Conservation (phyloP, 1,284 basidiomycete genomes). For the Pyrrhoderma lamaoense region DNA sequence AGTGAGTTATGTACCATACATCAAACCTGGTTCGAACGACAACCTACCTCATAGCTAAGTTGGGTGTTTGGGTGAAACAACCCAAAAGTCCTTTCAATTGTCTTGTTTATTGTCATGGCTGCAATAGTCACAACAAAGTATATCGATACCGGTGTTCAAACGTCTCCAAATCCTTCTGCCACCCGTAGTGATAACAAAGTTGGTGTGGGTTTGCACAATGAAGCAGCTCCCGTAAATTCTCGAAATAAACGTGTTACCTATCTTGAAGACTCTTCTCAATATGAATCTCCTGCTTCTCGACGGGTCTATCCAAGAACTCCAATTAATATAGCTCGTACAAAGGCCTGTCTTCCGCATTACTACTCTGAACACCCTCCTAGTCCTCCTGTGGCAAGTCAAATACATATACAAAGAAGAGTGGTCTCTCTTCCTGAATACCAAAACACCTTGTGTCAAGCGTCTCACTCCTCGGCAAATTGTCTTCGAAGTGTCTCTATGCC, state of each 20-base stretch:
- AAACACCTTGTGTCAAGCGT: not conserved
- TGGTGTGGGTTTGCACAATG: not conserved
- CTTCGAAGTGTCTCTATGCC: constrained; percentile 17
- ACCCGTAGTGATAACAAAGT: not conserved
- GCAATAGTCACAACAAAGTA: constrained; percentile 2
- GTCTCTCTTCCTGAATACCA: constrained; percentile 13
- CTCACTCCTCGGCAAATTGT: not conserved
- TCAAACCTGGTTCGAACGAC: too few relatives aligned
- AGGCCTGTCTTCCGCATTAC: constrained; percentile 4
- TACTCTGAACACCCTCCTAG: not conserved
- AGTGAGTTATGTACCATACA: too few relatives aligned
- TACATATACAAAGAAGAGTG: constrained; percentile 4
- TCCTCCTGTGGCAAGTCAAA: not conserved
- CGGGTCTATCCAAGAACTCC: constrained; percentile 11
- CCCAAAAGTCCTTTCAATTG: not conserved
- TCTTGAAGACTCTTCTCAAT: not conserved
- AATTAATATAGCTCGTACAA: not conserved
- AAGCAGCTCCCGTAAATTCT: not conserved
- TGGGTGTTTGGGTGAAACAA: too few relatives aligned
- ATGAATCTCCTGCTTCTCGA: not conserved
- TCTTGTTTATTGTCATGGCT: not conserved
- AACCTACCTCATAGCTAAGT: too few relatives aligned
- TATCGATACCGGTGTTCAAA: constrained; percentile 16
- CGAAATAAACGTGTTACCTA: constrained; percentile 7
- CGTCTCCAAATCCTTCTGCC: constrained; percentile 13